phyloP scores from a whole-genome alignment of 331 rosid species.

The Spiraea crenata region DNA sequence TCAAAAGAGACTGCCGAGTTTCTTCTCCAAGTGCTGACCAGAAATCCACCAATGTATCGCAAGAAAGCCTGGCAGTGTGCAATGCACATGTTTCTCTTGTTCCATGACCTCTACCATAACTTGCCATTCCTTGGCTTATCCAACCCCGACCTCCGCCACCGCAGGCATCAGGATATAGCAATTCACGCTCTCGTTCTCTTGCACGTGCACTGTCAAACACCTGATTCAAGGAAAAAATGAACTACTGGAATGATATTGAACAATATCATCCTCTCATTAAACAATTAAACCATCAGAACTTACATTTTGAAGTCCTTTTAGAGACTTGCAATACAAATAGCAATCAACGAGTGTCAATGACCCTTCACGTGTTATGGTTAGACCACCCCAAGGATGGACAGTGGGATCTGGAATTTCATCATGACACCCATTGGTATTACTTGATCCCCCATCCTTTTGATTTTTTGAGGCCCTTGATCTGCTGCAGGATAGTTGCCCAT shows the following conservation, averaged over 20 bases:
- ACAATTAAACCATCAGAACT: slow-evolving; percentile 25
- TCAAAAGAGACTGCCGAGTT: slow-evolving; percentile 87
- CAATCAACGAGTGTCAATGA: slow-evolving; percentile 83
- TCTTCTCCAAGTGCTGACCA: slow-evolving; percentile 99
- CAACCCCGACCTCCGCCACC: slow-evolving; percentile 99
- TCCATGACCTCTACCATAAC: slow-evolving; percentile 95
- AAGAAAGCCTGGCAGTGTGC: slow-evolving; percentile 97
- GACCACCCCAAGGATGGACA: slow-evolving; percentile 97
- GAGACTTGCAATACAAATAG: slow-evolving; percentile 74
- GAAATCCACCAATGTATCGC: slow-evolving; percentile 92
- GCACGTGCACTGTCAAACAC: slow-evolving; percentile 94
- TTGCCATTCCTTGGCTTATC: slow-evolving; percentile 93
- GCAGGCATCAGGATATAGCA: slow-evolving; percentile 99
- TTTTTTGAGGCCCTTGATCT: slow-evolving; percentile 47
- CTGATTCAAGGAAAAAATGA: slow-evolving; percentile 46
- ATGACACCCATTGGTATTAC: slow-evolving; percentile 43
- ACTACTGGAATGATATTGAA: slow-evolving; percentile 23
- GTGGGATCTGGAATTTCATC: slow-evolving; percentile 94
- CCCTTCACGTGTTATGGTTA: slow-evolving; percentile 80
- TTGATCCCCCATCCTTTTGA: slow-evolving; percentile 54
- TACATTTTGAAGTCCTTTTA: slow-evolving; percentile 86
- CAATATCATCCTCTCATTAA: slow-evolving; percentile 11
- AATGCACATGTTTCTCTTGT: slow-evolving; percentile 95
- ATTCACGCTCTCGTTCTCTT: slow-evolving; percentile 95
- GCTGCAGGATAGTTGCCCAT: slow-evolving; percentile 47